These are phyloP conservation scores for Quercus bicolor DNA, from an alignment of 306 rosid species.

Conservation along the genomic window DNA sequence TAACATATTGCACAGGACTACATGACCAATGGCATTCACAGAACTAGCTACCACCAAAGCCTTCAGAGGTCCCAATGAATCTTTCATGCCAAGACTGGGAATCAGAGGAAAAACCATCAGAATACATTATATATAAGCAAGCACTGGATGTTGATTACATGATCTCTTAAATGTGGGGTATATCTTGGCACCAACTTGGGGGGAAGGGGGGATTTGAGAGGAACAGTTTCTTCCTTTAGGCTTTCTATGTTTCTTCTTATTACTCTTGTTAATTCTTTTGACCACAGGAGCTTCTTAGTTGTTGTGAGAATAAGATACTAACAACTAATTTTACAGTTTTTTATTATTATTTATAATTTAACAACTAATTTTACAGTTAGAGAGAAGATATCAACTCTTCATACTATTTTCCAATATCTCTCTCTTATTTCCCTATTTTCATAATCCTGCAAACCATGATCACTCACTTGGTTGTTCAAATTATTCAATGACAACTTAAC, in stretches of 20 bases:
- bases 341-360: neutral
- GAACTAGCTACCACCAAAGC: conserved; percentile 63
- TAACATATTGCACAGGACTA: conserved; percentile 52
- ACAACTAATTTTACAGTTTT: neutral
- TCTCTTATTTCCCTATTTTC: neutral
- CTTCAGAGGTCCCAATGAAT: conserved; percentile 86
- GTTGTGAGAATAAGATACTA: neutral
- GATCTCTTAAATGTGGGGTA: neutral
- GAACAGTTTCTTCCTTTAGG: too few species aligned
- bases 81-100: conserved; percentile 85
- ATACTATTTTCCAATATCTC: neutral
- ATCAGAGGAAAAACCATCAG: conserved; percentile 4
- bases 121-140: conserved; percentile 7
- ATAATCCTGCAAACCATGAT: neutral
- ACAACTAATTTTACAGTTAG: neutral
- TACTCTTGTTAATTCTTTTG: neutral
- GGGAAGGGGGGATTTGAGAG: too few species aligned
- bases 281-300: neutral
- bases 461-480: neutral
- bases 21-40: conserved; percentile 62
- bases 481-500: neutral
- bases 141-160: neutral
- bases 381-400: neutral
- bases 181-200: too few species aligned
- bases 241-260: neutral